A percentile compares a stretch with the other conserved stretches of the same genome.
Conservation (phyloP, 179 eudicot genomes). For the Beta lomatogona region DNA sequence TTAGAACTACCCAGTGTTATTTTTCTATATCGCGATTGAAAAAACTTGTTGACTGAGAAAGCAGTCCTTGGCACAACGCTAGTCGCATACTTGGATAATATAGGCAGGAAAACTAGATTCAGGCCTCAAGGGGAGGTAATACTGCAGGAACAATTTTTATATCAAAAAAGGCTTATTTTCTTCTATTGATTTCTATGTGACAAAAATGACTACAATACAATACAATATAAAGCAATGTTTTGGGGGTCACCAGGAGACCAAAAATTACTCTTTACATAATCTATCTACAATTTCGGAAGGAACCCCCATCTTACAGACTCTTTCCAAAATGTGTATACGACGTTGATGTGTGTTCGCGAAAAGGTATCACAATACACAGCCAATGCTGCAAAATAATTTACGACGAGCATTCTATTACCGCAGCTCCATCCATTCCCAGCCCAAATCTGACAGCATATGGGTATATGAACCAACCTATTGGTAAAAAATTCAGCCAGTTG, state of each 20-base stretch:
- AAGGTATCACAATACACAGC: neutral
- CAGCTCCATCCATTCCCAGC: constrained; percentile 11
- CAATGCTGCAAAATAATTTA: neutral
- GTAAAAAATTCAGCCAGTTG: constrained; percentile 40
- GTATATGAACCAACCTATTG: neutral
- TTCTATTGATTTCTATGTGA: constrained; percentile 2
- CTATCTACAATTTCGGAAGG: constrained; percentile 36
- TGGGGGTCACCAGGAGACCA: constrained; percentile 25
- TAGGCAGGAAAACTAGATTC: too few relatives aligned
- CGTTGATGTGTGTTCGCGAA: neutral
- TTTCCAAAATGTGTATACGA: constrained; percentile 14
- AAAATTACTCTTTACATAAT: constrained; percentile 25
- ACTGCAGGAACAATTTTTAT: neutral
- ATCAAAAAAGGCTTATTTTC: neutral
- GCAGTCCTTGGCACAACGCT: too few relatives aligned
- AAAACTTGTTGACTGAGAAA: too few relatives aligned
- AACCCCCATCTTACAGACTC: constrained; percentile 6
- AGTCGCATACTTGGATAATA: too few relatives aligned
- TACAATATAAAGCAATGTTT: neutral
- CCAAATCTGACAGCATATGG: constrained; percentile 8
- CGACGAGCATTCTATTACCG: constrained; percentile 15
- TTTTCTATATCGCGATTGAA: too few relatives aligned
- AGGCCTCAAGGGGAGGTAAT: neutral
- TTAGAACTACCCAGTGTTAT: too few relatives aligned
- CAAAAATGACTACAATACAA: constrained; percentile 14